Evolutionary conservation across 768 basidiomycete genomes (phyloP).

Genomic region (Tubosaeta sp.): DNA sequence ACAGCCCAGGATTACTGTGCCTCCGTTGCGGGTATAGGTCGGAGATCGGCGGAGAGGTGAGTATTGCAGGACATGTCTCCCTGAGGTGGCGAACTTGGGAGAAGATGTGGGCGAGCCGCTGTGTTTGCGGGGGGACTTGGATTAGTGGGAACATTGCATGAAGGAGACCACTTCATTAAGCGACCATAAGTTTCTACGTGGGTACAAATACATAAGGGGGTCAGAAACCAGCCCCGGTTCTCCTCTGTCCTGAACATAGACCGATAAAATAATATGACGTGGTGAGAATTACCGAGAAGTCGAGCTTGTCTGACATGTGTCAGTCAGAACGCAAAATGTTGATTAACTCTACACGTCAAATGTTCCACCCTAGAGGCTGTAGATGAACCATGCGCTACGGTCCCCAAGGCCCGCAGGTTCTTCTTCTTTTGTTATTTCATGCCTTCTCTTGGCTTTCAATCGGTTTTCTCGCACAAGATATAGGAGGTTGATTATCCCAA

Average conservation of each 20-base stretch:
- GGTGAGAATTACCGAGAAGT: background rate
- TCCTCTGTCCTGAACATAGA: background rate
- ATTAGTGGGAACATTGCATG: slow-evolving; percentile 14
- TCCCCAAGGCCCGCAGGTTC: slow-evolving; percentile 36
- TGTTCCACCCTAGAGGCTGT: slow-evolving; percentile 34
- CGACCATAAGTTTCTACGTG: background rate
- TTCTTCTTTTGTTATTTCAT: slow-evolving; percentile 25
- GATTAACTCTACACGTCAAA: too few relatives aligned
- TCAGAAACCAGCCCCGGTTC: background rate
- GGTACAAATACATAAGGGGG: background rate
- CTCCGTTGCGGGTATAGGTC: slow-evolving; percentile 62
- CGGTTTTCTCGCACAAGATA: slow-evolving; percentile 44
- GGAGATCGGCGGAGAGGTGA: slow-evolving; percentile 36
- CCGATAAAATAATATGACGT: background rate
- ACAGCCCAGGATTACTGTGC: slow-evolving; percentile 42
- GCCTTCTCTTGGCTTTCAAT: slow-evolving; percentile 40
- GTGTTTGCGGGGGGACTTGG: slow-evolving; percentile 75
- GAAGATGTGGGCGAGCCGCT: slow-evolving; percentile 52
- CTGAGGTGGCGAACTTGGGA: slow-evolving; percentile 61
- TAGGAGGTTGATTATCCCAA: slow-evolving; percentile 35
- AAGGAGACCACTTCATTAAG: background rate
- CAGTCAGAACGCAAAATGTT: too few relatives aligned
- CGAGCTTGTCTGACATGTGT: too few relatives aligned
- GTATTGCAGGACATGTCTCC: slow-evolving; percentile 31
- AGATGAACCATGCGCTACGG: slow-evolving; percentile 51